Evolutionary conservation across 371 early-diverging fungal species (phyloP), one percentile per base, ranked within the genome.

Genomic region (Mucor mucedo): DNA sequence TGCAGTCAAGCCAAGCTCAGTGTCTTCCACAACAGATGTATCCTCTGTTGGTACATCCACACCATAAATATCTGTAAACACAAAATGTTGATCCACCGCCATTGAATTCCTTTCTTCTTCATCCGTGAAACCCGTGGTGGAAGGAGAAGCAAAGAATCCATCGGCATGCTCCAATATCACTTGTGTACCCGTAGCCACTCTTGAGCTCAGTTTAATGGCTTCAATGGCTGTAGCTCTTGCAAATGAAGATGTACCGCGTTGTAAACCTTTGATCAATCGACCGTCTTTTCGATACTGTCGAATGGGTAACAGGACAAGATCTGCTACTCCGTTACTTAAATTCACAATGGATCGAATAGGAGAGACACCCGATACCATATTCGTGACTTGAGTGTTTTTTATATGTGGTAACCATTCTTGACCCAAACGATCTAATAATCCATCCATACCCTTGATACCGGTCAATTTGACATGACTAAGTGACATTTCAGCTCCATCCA

Each of bases 231-330:
- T 93, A 0, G 94, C 89, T 52, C 88, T 82, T 4, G 93, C 93
- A 84, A 98, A 97, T 0, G 95, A 92, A 52, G 88, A 85, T 0
- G 92, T 91, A 4, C 97, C 98, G 33, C 87, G 86, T 73, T 96
- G 92, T 5, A 93, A 66, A 3, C 93, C 97, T 61, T 89, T 86
- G 48, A 96, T 84, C 9, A 97, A 81, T 13, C 93, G 84, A 33
- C 98, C 98, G 68, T 98, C 97, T 66, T 89, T 88, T 54, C 89
- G 86, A 70, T 95, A 98, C 70, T 96, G 96, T 63, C 95, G 93
- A 61, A 98, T 85, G 0, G 99, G 99, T 56, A 98, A 71, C 4
- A 95, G 73, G 0, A 98, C 88, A 14, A 98, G 72, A 75, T 98
- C 98, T 0, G 94, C 94, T n/a, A 97, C 82, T 5, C 98, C 97